A percentile compares a stretch with the other conserved stretches of the same genome.
Conservation (phyloP, 306 rosid genomes). For the Dryas alaskensis region DNA sequence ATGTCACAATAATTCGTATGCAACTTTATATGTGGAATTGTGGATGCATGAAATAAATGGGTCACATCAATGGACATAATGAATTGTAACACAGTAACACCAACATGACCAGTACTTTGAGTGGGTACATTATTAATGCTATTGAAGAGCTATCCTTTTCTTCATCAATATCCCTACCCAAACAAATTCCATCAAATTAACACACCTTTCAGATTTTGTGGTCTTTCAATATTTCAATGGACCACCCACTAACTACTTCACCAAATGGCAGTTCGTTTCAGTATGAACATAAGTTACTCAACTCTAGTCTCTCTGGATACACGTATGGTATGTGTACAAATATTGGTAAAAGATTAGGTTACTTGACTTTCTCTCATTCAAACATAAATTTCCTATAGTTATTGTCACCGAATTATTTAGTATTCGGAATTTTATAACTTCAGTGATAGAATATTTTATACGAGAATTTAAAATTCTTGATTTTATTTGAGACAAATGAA, state of each 20-base stretch:
- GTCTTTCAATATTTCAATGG: background rate
- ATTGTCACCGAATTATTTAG: no score
- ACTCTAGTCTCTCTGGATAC: background rate
- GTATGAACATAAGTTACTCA: background rate
- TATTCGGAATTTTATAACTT: background rate
- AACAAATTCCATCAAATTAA: constrained; percentile 3
- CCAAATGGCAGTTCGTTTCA: background rate
- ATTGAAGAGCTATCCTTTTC: background rate
- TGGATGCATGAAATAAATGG: background rate
- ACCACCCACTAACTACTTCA: background rate
- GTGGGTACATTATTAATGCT: background rate
- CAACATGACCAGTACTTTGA: no score
- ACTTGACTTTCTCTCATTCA: background rate
- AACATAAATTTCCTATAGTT: no score
- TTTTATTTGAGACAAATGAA: no score
- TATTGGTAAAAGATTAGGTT: background rate
- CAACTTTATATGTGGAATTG: background rate
- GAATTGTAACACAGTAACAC: no score
- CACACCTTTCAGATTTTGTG: background rate
- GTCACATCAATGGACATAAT: background rate
- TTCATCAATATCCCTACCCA: background rate
- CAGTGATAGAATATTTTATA: background rate
- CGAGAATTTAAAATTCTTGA: background rate
- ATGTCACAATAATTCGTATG: background rate
- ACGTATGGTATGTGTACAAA: background rate